These are phyloP conservation scores for Aspergillus uvarum DNA, from an alignment of 2,329 filamentous ascomycete species.

Conservation along the genomic window DNA sequence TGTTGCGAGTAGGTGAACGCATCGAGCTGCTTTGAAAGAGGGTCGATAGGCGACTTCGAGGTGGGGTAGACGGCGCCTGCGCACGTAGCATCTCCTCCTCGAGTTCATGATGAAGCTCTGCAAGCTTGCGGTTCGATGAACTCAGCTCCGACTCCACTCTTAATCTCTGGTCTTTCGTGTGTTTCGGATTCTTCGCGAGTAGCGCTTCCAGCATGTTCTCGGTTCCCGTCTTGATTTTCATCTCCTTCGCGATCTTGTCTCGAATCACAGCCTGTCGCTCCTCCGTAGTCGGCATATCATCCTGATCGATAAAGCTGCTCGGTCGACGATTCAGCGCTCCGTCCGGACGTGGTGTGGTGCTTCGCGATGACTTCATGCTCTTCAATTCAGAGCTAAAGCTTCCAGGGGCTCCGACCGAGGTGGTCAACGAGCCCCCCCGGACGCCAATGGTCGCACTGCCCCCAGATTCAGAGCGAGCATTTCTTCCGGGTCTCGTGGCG, in stretches of 20 bases:
- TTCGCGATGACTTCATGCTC: conserved; percentile 63
- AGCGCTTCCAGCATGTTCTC: conserved; percentile 97
- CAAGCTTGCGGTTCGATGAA: conserved; percentile 74
- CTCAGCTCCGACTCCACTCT: conserved; percentile 85
- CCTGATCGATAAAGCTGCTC: conserved; percentile 58
- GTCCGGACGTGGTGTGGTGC: conserved; percentile 59
- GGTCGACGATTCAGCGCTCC: conserved; percentile 50
- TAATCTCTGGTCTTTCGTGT: conserved; percentile 79
- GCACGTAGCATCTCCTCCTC: conserved; percentile 61
- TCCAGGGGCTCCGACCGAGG: conserved; percentile 68
- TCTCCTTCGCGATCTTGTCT: conserved; percentile 87
- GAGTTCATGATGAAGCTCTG: conserved; percentile 58
- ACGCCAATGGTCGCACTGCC: conserved; percentile 63
- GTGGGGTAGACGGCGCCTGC: conserved; percentile 54
- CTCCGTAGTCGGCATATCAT: conserved; percentile 62
- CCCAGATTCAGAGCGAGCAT: conserved; percentile 56
- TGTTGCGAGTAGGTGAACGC: conserved; percentile 50
- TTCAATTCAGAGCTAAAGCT: conserved; percentile 89
- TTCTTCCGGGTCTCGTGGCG: conserved; percentile 32
- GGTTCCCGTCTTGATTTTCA: conserved; percentile 96
- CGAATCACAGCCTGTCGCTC: conserved; percentile 72
- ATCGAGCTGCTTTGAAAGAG: conserved; percentile 58
- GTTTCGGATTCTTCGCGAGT: conserved; percentile 92
- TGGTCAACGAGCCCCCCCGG: conserved; percentile 66
- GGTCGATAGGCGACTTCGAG: conserved; percentile 54